Evolutionary conservation across 495 filamentous ascomycete species (phyloP).

Genomic region (Trichoderma erinaceum): DNA sequence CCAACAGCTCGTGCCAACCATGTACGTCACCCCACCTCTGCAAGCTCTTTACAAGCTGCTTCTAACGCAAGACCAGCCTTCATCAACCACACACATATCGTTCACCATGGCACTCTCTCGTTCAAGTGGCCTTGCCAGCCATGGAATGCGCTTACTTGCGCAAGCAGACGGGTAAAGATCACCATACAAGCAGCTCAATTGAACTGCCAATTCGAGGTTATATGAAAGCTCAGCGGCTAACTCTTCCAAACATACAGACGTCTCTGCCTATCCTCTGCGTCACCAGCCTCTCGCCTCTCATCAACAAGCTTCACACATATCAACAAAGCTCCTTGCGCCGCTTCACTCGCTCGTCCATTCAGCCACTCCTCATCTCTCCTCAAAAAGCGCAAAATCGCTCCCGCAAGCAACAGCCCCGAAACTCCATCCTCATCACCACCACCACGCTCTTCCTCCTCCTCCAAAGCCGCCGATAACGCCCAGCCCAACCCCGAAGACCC

Average conservation of each 20-base stretch:
- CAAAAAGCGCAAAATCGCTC: slow-evolving; percentile 16
- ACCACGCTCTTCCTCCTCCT: not conserved
- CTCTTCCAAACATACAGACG: not conserved
- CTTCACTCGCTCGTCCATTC: slow-evolving; percentile 5
- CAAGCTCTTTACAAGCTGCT: slow-evolving; percentile 9
- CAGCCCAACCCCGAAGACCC: slow-evolving; percentile 47
- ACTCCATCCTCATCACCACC: not conserved
- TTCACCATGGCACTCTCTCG: not conserved
- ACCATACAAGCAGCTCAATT: not conserved
- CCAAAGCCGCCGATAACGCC: slow-evolving; percentile 18
- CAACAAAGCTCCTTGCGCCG: not conserved
- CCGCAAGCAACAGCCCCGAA: not conserved
- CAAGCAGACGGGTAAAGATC: not conserved
- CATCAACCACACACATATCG: not conserved
- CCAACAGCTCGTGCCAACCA: not conserved
- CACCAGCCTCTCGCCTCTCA: not conserved
- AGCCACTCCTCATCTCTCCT: slow-evolving; percentile 1
- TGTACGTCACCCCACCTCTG: slow-evolving; percentile 9
- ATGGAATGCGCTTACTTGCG: slow-evolving; percentile 4
- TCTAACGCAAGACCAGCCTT: not conserved
- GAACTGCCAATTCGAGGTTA: not conserved
- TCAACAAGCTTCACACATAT: not conserved
- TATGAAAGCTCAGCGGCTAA: not conserved
- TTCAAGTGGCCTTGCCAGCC: not conserved
- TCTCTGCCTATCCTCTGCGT: not conserved